Percentiles rank a stretch among this genome's conserved stretches.
Evolutionary conservation across 306 rosid genomes (phyloP).

Genomic region (Trichosanthes cucumerina): DNA sequence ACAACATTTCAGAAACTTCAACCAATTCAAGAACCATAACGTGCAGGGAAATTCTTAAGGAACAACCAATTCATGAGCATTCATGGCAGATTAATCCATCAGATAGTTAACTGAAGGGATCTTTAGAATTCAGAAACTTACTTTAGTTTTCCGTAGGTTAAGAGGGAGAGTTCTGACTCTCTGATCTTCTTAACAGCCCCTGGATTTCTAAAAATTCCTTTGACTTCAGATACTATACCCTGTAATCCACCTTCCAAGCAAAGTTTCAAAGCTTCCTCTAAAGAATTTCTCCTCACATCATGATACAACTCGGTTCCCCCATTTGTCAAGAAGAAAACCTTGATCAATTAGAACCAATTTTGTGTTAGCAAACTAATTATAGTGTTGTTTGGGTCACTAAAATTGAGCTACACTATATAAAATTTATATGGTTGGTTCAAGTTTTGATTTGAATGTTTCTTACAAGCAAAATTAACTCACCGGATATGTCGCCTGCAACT

Average conservation of each 20-base stretch:
- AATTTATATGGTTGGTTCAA: background rate
- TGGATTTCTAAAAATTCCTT: conserved; percentile 67
- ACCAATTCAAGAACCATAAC: background rate
- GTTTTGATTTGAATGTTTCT: background rate
- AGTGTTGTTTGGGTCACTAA: background rate
- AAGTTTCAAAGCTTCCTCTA: conserved; percentile 85
- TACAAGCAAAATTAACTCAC: conserved; percentile 12
- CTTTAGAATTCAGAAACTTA: conserved; percentile 20
- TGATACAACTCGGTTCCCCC: conserved; percentile 67
- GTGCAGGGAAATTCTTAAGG: too few relatives aligned
- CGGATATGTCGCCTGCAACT: conserved; percentile 35
- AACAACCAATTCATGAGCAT: background rate
- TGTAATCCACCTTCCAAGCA: conserved; percentile 71
- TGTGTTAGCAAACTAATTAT: background rate
- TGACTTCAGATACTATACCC: conserved; percentile 83
- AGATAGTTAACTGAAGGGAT: too few relatives aligned
- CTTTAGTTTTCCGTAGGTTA: conserved; percentile 78
- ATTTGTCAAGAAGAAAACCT: conserved; percentile 88
- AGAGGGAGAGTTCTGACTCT: conserved; percentile 69
- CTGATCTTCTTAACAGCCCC: conserved; percentile 49
- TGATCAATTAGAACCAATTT: background rate
- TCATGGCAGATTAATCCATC: background rate
- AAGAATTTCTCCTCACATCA: conserved; percentile 74
- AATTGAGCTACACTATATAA: background rate
- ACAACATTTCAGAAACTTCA: background rate